Evolutionary conservation across 768 basidiomycete species (phyloP), one percentile per base, ranked within the genome.

Genomic region (Trichaptum fuscoviolaceum): DNA sequence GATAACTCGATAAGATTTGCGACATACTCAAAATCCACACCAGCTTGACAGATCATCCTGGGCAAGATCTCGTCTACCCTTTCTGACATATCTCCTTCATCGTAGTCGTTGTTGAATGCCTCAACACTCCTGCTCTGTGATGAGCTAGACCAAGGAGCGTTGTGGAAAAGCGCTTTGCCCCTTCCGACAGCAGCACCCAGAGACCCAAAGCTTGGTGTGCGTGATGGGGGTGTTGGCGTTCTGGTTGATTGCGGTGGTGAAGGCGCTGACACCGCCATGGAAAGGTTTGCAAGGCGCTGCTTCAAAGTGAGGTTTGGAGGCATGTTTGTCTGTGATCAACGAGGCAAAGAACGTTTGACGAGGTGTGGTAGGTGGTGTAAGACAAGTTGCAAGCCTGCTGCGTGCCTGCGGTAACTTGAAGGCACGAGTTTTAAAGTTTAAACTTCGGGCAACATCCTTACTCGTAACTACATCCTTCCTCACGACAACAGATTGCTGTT

Each of bases 21-120:
- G 23, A 82, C 89, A 73, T 71, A 95, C 93, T 94, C 92, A 69
- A 87, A 94, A 77, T 95, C 93, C 66, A 93, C 90, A 1, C 93
- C 93, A 58, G 93, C 93, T 74, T 93, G 93, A 71, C 91, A 93
- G 59, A 95, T 92, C 78, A 95, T 81, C 74, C 80, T 86, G 52
- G 78, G 73, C 80, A 95, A 84, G 30, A 90, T 83, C 18, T 87
- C 84, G 68, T 91, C 87, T 15, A 92, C 75, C 67, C 77, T 79
- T 12, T 25, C 59, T 18, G 59, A 4, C 59, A 25, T 25, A 58
- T 85, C 82, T 59, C 73, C 71, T 7, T 67, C 75, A 71, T 69
- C 71, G 63, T 74, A 73, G 67, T 73, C 74, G 64, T 71, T 18
- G 63, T 65, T 62, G 27, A 62, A 62, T 57, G 66, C 68, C 70